phyloP scores from a whole-genome alignment of 2,329 filamentous ascomycete genomes.

The Sordariomycetes sp. region DNA sequence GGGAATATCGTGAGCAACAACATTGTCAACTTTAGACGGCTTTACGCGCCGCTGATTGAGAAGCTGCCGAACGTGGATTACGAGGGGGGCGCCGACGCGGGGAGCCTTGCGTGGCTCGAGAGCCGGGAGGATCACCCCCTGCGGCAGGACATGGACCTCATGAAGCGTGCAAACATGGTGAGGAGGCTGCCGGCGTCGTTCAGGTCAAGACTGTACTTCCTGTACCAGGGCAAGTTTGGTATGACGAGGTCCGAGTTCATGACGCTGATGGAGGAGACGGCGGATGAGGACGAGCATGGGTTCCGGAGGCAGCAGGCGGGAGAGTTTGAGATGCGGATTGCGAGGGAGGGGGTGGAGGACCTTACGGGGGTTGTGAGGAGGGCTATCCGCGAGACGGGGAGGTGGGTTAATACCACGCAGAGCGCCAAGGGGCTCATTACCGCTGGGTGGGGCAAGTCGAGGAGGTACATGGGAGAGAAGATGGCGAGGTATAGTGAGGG shows the following conservation, averaged over 20 bases:
- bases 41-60: constrained; percentile 82
- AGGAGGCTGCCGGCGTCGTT: constrained; percentile 78
- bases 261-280: constrained; percentile 66
- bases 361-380: constrained; percentile 58
- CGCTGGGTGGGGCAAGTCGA: constrained; percentile 55
- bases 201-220: constrained; percentile 81
- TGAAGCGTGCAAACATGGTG: constrained; percentile 91
- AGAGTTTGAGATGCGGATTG: constrained; percentile 77
- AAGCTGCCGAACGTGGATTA: constrained; percentile 83
- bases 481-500: constrained; percentile 47
- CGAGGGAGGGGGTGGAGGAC: constrained; percentile 49
- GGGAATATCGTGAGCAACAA: constrained; percentile 89
- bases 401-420: constrained; percentile 84
- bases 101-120: constrained; percentile 25
- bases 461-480: constrained; percentile 76
- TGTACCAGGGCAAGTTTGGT: constrained; percentile 81
- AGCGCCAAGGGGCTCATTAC: constrained; percentile 76
- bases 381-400: constrained; percentile 77
- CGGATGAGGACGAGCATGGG: constrained; percentile 53
- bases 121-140: constrained; percentile 50
- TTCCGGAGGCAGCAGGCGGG: constrained; percentile 68
- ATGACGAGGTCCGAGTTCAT: constrained; percentile 78
- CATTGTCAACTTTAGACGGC: constrained; percentile 75
- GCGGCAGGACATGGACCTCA: constrained; percentile 82
- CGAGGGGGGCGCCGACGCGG: constrained; percentile 32